These are phyloP conservation scores for Fusarium kyushuense DNA, from an alignment of 2,329 filamentous ascomycete species.

Conservation along the genomic window DNA sequence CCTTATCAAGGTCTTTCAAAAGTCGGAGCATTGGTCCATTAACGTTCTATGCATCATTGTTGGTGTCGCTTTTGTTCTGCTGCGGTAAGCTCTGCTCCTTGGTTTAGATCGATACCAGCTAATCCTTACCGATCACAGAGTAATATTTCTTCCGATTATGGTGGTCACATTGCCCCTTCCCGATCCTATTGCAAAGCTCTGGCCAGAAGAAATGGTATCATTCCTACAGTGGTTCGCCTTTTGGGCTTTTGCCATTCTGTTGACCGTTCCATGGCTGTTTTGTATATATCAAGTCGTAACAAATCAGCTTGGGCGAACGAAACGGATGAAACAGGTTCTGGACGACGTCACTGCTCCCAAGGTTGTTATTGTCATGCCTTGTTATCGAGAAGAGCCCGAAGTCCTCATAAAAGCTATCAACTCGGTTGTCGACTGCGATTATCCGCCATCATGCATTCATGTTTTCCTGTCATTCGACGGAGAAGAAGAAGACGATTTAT, in stretches of 20 bases:
- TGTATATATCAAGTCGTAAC: slow-evolving; percentile 93
- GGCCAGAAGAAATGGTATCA: slow-evolving; percentile 75
- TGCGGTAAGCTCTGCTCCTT: slow-evolving; percentile 69
- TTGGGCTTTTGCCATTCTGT: slow-evolving; percentile 86
- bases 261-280: slow-evolving; percentile 91
- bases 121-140: slow-evolving; percentile 59
- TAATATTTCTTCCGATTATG: slow-evolving; percentile 93
- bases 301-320: slow-evolving; percentile 83
- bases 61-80: slow-evolving; percentile 76
- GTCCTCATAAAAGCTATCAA: slow-evolving; percentile 87
- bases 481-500: slow-evolving; percentile 87
- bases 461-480: slow-evolving; percentile 97
- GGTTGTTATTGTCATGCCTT: slow-evolving; percentile 96
- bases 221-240: slow-evolving; percentile 95
- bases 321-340: slow-evolving; percentile 84
- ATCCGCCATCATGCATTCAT: slow-evolving; percentile 91
- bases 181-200: slow-evolving; percentile 75
- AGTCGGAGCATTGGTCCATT: slow-evolving; percentile 90
- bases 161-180: slow-evolving; percentile 90
- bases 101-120: not conserved
- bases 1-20: slow-evolving; percentile 85
- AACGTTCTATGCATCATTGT: slow-evolving; percentile 81
- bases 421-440: slow-evolving; percentile 93
- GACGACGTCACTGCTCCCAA: slow-evolving; percentile 91
- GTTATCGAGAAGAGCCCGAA: slow-evolving; percentile 90